These are phyloP conservation scores for Aspergillus sp. DNA, from an alignment of 2,329 filamentous ascomycete species.

Conservation along the genomic window DNA sequence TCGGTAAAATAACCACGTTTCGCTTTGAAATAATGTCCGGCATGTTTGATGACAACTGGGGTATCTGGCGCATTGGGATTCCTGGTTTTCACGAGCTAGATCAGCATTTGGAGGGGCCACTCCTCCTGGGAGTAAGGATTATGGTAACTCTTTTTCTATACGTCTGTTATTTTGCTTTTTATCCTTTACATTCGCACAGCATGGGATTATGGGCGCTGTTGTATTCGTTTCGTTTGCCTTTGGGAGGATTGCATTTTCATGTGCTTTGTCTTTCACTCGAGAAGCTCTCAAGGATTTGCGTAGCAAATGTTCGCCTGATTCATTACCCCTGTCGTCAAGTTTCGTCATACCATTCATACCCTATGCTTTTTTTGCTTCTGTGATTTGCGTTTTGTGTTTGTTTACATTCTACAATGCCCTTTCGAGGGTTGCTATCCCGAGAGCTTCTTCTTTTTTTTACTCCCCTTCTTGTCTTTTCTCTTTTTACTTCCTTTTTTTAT, in stretches of 20 bases:
- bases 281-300: constrained; percentile 9
- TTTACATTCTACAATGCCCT: constrained; percentile 1
- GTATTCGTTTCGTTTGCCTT: constrained; percentile 21
- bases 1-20: constrained; percentile 28
- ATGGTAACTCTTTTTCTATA: constrained; percentile 22
- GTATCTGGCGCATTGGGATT: constrained; percentile 37
- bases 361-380: constrained; percentile 18
- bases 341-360: constrained; percentile 29
- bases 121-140: constrained; percentile 32
- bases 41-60: constrained; percentile 40
- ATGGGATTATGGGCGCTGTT: constrained; percentile 29
- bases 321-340: constrained; percentile 11
- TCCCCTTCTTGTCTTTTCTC: constrained; percentile 1
- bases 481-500: constrained; percentile 3
- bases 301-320: constrained; percentile 6
- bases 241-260: constrained; percentile 28
- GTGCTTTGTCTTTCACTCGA: constrained; percentile 9
- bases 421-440: neutral
- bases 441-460: neutral
- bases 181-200: constrained; percentile 21
- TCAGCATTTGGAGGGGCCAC: constrained; percentile 37
- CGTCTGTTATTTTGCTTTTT: constrained; percentile 14
- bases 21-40: constrained; percentile 34
- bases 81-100: constrained; percentile 35
- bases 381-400: constrained; percentile 9